Base-by-base conservation (phyloP, 257 asterid genomes). In the Jaltomata sinuosa region DNA sequence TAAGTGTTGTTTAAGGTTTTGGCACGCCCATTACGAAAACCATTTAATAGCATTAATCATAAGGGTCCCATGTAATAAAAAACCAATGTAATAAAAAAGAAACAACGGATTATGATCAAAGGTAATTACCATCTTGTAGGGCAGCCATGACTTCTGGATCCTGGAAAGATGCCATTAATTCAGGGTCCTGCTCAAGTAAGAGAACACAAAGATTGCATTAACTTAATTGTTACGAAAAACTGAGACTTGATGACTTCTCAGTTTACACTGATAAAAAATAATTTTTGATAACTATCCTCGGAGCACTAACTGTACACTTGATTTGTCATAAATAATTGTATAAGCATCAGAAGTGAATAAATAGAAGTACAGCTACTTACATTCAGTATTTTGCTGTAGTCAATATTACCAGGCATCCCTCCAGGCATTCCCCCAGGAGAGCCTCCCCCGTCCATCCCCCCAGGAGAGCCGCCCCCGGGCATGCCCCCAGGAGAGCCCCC, bases 71-170 rank as follows among this genome's bases (percentile, higher is more conserved):
- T 18, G 11, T 8, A 34, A 22, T 47, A 32, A 8, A 34, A 36
- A 67, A n/a, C 18, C 15, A 11, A 32, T 18, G 11, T 8, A 34
- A 22, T 47, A 32, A 8, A 34, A 36, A 67, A n/a, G n/a, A 18
- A 67, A 67, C 22, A n/a, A 34, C 3, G 25, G 7, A 32, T 32
- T 31, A 32, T 32, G 25, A 67, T 64, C 52, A 81, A 83, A 52
- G 53, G 82, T 68, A 76, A 49, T 0, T 92, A 96, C 99, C 99
- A 91, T 96, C 99, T 93, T 94, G 98, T 47, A 96, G 97, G 81
- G 99, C 99, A 81, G 95, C 97, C 99, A 96, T 93, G 77, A 96
- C 93, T 83, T 96, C 98, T 31, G 98, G 99, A 91, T 96, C 98
- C 85, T 90, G 89, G 89, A 96, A 96, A 38, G 99, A 97, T 32